These are phyloP conservation scores for Colletotrichum liaoningense DNA, from an alignment of 2,329 filamentous ascomycete species.

Conservation along the genomic window DNA sequence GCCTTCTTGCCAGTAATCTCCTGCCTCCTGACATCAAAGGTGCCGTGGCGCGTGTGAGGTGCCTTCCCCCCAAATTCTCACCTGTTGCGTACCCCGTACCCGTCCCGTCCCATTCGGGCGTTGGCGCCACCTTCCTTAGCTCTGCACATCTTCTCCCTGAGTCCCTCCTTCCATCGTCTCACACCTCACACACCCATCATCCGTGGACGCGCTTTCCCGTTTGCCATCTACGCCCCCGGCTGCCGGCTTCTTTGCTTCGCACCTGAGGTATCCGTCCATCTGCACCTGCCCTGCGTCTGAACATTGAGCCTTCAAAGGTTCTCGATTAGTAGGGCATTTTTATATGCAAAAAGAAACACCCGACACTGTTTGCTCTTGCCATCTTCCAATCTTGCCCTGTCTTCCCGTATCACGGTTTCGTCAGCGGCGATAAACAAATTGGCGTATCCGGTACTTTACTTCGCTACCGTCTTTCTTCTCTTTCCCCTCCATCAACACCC, in stretches of 20 bases:
- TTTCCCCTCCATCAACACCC: not conserved
- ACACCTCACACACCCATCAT: not conserved
- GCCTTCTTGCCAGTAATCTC: no score
- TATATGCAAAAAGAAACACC: not conserved
- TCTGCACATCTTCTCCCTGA: constrained; percentile 3
- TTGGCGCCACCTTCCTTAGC: constrained; percentile 5
- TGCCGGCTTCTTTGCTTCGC: not conserved
- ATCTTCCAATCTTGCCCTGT: not conserved
- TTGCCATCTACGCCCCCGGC: not conserved
- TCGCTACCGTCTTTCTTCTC: not conserved
- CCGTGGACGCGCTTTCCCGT: no score
- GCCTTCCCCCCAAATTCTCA: not conserved
- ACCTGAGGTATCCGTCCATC: not conserved
- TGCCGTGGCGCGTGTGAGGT: not conserved
- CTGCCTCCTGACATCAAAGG: not conserved
- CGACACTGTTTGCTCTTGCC: not conserved
- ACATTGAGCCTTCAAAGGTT: not conserved
- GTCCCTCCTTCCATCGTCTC: not conserved
- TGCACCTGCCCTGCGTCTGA: not conserved
- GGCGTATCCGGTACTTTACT: not conserved
- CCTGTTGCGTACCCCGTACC: not conserved
- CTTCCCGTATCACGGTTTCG: not conserved
- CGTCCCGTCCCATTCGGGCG: constrained; percentile 3
- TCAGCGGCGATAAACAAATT: not conserved
- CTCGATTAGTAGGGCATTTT: not conserved